These are phyloP conservation scores for Spinacia oleracea DNA, from an alignment of 179 eudicot species.

Conservation along the genomic window DNA sequence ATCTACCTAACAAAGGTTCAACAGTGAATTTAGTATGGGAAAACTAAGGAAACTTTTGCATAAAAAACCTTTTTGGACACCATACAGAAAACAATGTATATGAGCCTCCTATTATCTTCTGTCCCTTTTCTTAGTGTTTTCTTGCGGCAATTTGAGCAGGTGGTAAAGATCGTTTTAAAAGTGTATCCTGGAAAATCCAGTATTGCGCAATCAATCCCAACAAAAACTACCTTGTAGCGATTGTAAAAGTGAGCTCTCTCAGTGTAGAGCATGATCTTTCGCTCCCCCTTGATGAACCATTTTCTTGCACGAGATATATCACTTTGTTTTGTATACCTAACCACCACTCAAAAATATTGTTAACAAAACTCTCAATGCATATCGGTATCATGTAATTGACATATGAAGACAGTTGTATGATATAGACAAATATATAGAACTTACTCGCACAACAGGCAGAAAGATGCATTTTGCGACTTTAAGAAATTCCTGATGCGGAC, in stretches of 20 bases:
- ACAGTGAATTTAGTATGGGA: slow-evolving; percentile 1
- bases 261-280: slow-evolving; percentile 88
- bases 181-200: not conserved
- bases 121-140: not conserved
- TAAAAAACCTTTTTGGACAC: not conserved
- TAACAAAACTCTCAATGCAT: not conserved
- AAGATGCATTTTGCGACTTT: slow-evolving; percentile 81
- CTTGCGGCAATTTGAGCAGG: not conserved
- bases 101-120: slow-evolving; percentile 8
- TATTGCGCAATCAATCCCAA: not conserved
- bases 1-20: slow-evolving; percentile 44
- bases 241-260: slow-evolving; percentile 97
- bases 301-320: slow-evolving; percentile 87
- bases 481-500: slow-evolving; percentile 80
- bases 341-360: slow-evolving; percentile 1
- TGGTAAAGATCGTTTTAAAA: not conserved
- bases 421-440: slow-evolving; percentile 25
- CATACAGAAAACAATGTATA: not conserved
- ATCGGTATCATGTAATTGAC: not conserved
- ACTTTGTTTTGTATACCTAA: slow-evolving; percentile 69
- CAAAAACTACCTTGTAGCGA: slow-evolving; percentile 78
- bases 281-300: slow-evolving; percentile 69
- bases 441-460: slow-evolving; percentile 90
- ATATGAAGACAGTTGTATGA: not conserved
- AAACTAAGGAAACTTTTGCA: not conserved